Percentiles rank a stretch among this genome's conserved stretches.
Evolutionary conservation across 495 filamentous ascomycete genomes (phyloP).

Genomic region (Neurospora sp.): DNA sequence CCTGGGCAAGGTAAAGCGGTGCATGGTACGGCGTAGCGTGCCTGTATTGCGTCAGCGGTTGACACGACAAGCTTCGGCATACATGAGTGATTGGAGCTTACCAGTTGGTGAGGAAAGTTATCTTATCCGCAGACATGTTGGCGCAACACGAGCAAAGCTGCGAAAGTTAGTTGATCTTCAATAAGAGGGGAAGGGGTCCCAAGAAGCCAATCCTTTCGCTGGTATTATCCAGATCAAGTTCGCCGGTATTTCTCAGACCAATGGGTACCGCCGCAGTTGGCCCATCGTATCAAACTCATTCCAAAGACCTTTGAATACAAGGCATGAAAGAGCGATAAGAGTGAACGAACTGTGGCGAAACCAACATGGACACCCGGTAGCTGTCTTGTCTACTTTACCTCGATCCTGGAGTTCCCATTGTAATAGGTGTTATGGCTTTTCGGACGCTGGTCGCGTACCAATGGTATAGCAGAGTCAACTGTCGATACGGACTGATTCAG

Average conservation of each 20-base stretch:
- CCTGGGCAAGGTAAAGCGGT: slow-evolving; percentile 59
- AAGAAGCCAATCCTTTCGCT: slow-evolving; percentile 73
- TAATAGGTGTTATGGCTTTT: background rate
- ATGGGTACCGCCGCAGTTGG: background rate
- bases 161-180: slow-evolving; percentile 23
- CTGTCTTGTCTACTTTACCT: background rate
- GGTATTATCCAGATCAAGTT: slow-evolving; percentile 83
- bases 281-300: background rate
- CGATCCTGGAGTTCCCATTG: background rate
- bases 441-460: background rate
- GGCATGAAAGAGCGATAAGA: background rate
- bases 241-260: slow-evolving; percentile 35
- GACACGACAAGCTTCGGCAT: slow-evolving; percentile 3
- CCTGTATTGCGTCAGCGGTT: slow-evolving; percentile 30
- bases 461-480: background rate
- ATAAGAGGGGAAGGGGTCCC: slow-evolving; percentile 29
- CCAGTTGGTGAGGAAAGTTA: slow-evolving; percentile 68
- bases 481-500: background rate
- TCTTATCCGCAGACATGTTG: slow-evolving; percentile 65
- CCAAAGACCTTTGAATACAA: background rate
- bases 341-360: background rate
- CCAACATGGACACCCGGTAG: background rate
- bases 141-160: slow-evolving; percentile 22
- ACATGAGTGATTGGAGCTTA: slow-evolving; percentile 18
- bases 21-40: slow-evolving; percentile 67